Base-by-base conservation (phyloP, 345 rosid genomes). In the Lenwebbia sp. region DNA sequence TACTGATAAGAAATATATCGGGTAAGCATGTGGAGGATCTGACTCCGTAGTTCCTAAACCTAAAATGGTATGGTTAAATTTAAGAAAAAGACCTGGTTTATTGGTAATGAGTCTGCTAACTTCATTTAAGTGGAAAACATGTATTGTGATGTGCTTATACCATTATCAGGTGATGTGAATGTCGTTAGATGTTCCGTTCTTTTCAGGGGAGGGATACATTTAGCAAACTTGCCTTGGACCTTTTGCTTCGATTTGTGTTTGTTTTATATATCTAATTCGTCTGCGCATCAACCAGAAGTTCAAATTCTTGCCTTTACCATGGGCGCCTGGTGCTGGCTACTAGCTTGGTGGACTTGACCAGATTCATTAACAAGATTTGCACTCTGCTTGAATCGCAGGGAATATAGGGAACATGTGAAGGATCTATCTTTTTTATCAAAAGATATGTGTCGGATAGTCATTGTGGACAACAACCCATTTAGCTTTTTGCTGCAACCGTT, bases 401-500 rank as follows among this genome's bases (percentile, higher is more conserved):
- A 87, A 88, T 90, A 90, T 82, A 85, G 91, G 56, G 95, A 94
- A 50, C 93, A 92, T 49, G 93, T 92, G 90, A 92, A 94, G 91
- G 96, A 94, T 87, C 91, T 94, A 37, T 86, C 94, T 10, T 89
- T 88, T 85, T 47, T 94, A 23, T 86, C 95, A 21, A 91, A 90
- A 84, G 90, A 94, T 89, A 90, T 92, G 25, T 55, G 87, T 70
- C 91, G 92, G 82, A 86, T 87, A 85, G 95, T 94, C 26, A 88
- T 94, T 65, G 94, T 94, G 37, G 94, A 94, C 86, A 92, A 94
- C 87, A 92, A 93, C 78, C 96, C 96, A 13, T 94, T 91, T 88
- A 94, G 96, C 88, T 92, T 94, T 92, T 84, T 92, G 91, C 82
- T 92, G 84, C 96, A 94, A 88, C 96, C 95, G 2, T n/a, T 90